These are phyloP conservation scores for Pseudonectria foliicola DNA, from an alignment of 2,329 filamentous ascomycete species.

Conservation along the genomic window DNA sequence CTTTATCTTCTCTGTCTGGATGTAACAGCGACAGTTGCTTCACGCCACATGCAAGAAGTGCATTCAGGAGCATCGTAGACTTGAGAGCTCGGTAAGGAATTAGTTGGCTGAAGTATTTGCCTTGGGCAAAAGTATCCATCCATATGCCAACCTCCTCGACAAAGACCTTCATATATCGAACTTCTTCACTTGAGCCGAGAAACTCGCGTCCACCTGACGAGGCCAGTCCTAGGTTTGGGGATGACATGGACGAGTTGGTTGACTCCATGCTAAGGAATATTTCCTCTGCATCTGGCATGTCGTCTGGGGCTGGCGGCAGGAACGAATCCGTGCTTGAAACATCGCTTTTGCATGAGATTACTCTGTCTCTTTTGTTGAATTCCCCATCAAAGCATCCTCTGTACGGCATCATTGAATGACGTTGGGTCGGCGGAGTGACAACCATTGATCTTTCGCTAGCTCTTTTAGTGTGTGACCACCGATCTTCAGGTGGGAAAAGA, in stretches of 20 bases:
- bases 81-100: constrained; percentile 77
- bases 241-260: constrained; percentile 4
- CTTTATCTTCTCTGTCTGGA: constrained; percentile 67
- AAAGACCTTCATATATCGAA: constrained; percentile 87
- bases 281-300: not conserved
- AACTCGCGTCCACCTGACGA: constrained; percentile 43
- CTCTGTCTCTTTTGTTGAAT: constrained; percentile 6
- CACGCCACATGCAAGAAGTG: constrained; percentile 81
- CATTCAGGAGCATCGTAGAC: constrained; percentile 83
- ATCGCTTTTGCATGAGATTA: constrained; percentile 24
- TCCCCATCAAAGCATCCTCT: constrained; percentile 8
- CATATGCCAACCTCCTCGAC: constrained; percentile 83
- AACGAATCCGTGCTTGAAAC: constrained; percentile 33
- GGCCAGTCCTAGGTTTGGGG: not conserved
- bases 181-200: constrained; percentile 67
- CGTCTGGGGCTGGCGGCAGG: constrained; percentile 25
- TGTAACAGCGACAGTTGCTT: constrained; percentile 71
- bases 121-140: constrained; percentile 87
- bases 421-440: constrained; percentile 17
- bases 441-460: constrained; percentile 17
- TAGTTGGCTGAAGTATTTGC: constrained; percentile 78
- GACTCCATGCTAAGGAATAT: constrained; percentile 2
- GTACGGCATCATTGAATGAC: constrained; percentile 9
- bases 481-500: constrained; percentile 1
- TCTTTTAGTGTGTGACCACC: constrained; percentile 3